Base-by-base conservation (phyloP, 164 flowering plant genomes). In the Cinnamomum chago region DNA sequence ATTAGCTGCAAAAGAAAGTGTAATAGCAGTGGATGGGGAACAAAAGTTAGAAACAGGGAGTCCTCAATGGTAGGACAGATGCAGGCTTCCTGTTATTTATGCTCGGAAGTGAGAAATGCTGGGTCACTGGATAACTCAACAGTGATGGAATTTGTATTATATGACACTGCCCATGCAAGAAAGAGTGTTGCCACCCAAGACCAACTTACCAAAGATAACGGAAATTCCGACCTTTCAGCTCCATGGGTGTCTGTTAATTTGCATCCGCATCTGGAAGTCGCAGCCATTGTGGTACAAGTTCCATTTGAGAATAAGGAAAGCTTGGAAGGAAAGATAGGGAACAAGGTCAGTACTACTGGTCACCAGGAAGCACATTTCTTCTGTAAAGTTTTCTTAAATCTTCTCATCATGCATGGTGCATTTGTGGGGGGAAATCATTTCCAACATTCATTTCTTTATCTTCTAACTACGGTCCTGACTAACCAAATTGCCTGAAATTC, bases 101-200 rank as follows among this genome's bases (percentile, higher is more conserved):
- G 85, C 74, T 86, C 92, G 20, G 93, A 90, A 75, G 73, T 81
- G 58, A 81, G 77, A 75, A 81, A 79, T 65, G 79, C 58, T 70
- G 87, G 86, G 64, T 77, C 67, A 50, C 76, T 79, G 47, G 87
- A 86, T 70, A 84, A 84, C 81, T 89, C 92, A 1, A 81, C 89
- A 90, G 84, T 88, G 70, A 87, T 88, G 68, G 99, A 95, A 76
- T 93, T 87, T 85, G 94, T 93, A 58, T 77, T 92, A 77, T 91
- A 88, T 81, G 97, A 95, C 76, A 73, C 84, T 70, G 83, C 86
- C 5, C 95, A 84, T 68, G 85, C 86, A 68, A 85, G 89, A 71
- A 85, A 82, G 79, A 80, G 77, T 78, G 55, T 72, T 20, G 66
- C 78, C 1, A 18, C 76, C 18, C 75, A 75, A 78, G 85, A 82